phyloP scores from a whole-genome alignment of 1,284 basidiomycete genomes.

The Sporisorium graminicola region DNA sequence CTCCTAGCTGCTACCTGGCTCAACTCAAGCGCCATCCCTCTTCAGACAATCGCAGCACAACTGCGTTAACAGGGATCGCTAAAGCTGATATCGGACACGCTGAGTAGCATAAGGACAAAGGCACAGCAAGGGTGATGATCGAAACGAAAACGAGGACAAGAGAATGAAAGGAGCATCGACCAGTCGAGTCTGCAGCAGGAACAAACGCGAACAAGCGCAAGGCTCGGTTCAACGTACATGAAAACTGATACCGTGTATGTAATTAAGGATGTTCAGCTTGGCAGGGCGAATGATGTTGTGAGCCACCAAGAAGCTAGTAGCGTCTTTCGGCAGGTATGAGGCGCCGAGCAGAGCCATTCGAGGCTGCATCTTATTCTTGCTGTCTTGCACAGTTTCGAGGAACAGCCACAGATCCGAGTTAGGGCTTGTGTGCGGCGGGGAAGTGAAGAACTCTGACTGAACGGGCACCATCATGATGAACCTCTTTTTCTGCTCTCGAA shows the following conservation, averaged over 20 bases:
- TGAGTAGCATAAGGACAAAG: too few relatives aligned
- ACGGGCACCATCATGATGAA: constrained; percentile 6
- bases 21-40: too few relatives aligned
- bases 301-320: background rate
- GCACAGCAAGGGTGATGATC: too few relatives aligned
- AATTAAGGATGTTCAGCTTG: background rate
- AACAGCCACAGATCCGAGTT: constrained; percentile 6
- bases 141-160: too few relatives aligned
- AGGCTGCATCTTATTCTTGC: rapidly evolving
- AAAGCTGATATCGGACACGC: too few relatives aligned
- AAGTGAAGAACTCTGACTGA: background rate
- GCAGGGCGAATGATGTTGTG: background rate
- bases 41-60: too few relatives aligned
- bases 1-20: too few relatives aligned
- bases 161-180: too few relatives aligned
- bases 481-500: background rate
- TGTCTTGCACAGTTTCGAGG: background rate
- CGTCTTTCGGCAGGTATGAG: constrained; percentile 10
- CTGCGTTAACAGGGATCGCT: too few relatives aligned
- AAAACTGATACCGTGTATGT: background rate
- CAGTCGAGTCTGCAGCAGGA: too few relatives aligned
- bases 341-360: constrained; percentile 10
- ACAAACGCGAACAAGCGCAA: background rate
- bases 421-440: background rate
- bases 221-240: background rate